Evolutionary conservation across 371 early-diverging fungal genomes (phyloP), one percentile per base, ranked within the genome.

Genomic region (Mortierella sp.): DNA sequence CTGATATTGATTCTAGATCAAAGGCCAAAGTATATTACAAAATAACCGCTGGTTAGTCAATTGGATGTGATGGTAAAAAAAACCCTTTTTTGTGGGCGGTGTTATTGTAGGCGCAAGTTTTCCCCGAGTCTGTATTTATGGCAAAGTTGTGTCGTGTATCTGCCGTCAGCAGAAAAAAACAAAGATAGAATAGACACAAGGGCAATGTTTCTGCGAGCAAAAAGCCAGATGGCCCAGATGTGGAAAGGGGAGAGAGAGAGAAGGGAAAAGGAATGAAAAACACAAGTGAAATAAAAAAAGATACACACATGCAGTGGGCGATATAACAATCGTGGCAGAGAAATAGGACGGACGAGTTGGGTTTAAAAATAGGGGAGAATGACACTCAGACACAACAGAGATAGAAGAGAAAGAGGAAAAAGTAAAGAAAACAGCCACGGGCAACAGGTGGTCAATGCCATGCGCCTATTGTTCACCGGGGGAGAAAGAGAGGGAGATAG

Each of bases 351-450:
- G 9, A 39, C 37, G 41, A 64, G 58, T 31, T 19, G 41, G 44
- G 31, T 26, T 66, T 43, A 29, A 66, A 66, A 43, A 66, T 43
- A 52, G 68, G 52, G 53, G 26, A 37, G 48, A 40, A 68, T 64
- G 64, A 37, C 41, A 26, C 64, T 64, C 64, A 41, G 64, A 64
- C 41, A 39, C 3, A 34, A 3, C 24, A 61, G 31, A 61, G 31
- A 39, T 9, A 16, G 39, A 39, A 19, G 31, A 61, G n/a, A 52
- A 52, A 61, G 31, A 61, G 31, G 10, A 19, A 16, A 19, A 39
- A 19, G 31, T 34, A 61, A 37, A 39, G 1, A 66, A 66, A 24
- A 66, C 29, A 39, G 43, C 40, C 40, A 66, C 43, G 40, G 40
- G 66, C 2, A 29, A 14, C 55, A 53, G 55, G 31, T 53, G 55